Evolutionary conservation across 2,329 filamentous ascomycete species (phyloP).

Genomic region (Claviceps purpurea): DNA sequence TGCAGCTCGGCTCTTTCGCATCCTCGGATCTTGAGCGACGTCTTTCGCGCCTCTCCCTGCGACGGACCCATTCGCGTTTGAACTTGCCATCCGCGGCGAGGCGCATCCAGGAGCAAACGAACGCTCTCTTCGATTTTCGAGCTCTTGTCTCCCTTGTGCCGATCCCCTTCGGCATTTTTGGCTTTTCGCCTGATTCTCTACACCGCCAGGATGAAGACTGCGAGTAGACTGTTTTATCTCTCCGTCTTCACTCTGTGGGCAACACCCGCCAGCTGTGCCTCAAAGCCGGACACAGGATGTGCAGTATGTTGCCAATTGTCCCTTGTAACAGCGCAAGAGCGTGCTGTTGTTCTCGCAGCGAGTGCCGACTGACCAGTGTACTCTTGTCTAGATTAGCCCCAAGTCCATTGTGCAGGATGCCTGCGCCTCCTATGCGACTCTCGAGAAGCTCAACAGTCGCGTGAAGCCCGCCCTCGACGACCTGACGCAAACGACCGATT

Average conservation of each 20-base stretch:
- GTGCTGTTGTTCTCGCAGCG: neutral
- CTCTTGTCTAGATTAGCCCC: constrained; percentile 58
- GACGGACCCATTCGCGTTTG: neutral
- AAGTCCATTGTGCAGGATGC: constrained; percentile 84
- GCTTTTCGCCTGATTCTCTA: constrained; percentile 2
- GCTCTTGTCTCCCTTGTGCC: neutral
- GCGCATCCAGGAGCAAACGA: neutral
- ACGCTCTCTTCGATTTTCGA: neutral
- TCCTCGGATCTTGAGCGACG: neutral
- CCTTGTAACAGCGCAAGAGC: neutral
- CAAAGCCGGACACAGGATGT: constrained; percentile 32
- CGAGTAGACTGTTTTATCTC: constrained; percentile 41
- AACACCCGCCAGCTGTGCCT: constrained; percentile 30
- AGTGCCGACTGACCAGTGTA: neutral
- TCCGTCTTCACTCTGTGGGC: constrained; percentile 43
- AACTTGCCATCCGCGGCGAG: neutral
- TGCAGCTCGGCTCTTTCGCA: no score
- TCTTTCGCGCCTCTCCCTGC: neutral
- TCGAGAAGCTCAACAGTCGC: constrained; percentile 69
- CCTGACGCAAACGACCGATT: constrained; percentile 79
- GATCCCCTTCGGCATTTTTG: no score
- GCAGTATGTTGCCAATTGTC: constrained; percentile 29
- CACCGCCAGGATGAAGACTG: constrained; percentile 32
- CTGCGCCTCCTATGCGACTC: constrained; percentile 82
- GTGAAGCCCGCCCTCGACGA: constrained; percentile 67